Evolutionary conservation across 352 stramenopile genomes (phyloP), one percentile per base, ranked within the genome.

Genomic region (Globisporangium okanoganense): DNA sequence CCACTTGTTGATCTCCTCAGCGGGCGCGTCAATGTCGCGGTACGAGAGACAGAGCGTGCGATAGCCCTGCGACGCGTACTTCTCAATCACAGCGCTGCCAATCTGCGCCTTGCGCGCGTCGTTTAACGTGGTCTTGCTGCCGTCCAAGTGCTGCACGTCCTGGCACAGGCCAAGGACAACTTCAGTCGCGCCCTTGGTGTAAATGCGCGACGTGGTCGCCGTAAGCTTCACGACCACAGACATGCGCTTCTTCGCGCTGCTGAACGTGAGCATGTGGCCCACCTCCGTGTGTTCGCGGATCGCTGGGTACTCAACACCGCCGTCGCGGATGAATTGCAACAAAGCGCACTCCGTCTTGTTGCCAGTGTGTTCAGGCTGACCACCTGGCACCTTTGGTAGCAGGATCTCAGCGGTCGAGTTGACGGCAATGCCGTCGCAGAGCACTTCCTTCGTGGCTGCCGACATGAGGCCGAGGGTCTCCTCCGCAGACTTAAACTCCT

Each of bases 41-140:
- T 85, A 88, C 12, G 75, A 67, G 3, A 88, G 71, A 13, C 85
- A 95, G 22, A 96, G 65, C 53, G 82, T 96, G 16, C 91, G 92
- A 10, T 87, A 91, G 31, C 64, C 86, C 55, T 75, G 72, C 29
- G 61, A 58, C 8, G 86, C 79, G 69, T 91, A 95, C 27, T 85
- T 61, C 33, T 82, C 41, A 65, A 98, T 88, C 25, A 85, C 69
- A 16, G 70, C 48, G 0, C 27, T 61, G 2, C 68, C 64, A 31
- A 85, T 82, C 49, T 73, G 70, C 3, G 49, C 60, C 64, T 78
- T 82, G 45, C 58, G 65, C 48, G 40, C 56, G 2, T 69, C 63
- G 20, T 71, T 61, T 29, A 87, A 24, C 58, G 41, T 52, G 29
- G 56, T 38, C 27, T 73, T 71, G 29, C 66, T 73, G 35, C 75